Conservation (phyloP, 1,139 yeast species). For the Zygosaccharomyces sapae region DNA sequence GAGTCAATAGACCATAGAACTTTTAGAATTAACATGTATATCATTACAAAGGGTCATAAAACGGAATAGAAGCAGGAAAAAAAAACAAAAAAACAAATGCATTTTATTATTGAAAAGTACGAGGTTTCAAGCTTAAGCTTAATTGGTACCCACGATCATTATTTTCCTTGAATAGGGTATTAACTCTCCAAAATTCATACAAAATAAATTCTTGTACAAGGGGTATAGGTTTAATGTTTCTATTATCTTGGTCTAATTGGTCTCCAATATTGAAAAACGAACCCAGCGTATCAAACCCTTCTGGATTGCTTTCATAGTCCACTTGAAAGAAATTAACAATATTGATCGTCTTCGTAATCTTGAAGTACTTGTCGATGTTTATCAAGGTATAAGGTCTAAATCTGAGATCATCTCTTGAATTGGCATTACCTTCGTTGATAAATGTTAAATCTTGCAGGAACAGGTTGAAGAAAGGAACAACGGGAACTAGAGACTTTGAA, state of each 20-base stretch:
- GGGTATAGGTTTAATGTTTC: constrained; percentile 31
- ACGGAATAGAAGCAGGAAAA: background rate
- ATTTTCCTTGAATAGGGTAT: constrained; percentile 54
- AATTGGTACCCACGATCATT: constrained; percentile 69
- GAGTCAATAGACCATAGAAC: background rate
- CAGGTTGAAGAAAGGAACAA: constrained; percentile 81
- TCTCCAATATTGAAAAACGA: constrained; percentile 36
- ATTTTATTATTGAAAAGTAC: constrained; percentile 3
- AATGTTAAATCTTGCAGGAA: constrained; percentile 84
- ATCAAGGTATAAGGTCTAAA: constrained; percentile 47
- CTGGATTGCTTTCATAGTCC: constrained; percentile 42
- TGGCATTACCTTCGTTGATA: constrained; percentile 82
- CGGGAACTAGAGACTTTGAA: constrained; percentile 59
- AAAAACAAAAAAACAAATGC: background rate
- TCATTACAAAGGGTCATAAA: constrained; percentile 5
- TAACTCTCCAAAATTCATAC: constrained; percentile 68
- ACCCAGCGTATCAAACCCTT: constrained; percentile 23
- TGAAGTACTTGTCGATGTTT: constrained; percentile 78
- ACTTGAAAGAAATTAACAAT: constrained; percentile 75
- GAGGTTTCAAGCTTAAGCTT: constrained; percentile 45
- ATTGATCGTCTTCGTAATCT: constrained; percentile 67
- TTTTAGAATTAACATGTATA: background rate
- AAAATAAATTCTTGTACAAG: constrained; percentile 57
- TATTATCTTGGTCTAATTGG: constrained; percentile 30
- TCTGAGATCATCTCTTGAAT: constrained; percentile 55